Evolutionary conservation across 129 eudicot genomes (phyloP), one percentile per base, ranked within the genome.

Genomic region (Artemisia annua): DNA sequence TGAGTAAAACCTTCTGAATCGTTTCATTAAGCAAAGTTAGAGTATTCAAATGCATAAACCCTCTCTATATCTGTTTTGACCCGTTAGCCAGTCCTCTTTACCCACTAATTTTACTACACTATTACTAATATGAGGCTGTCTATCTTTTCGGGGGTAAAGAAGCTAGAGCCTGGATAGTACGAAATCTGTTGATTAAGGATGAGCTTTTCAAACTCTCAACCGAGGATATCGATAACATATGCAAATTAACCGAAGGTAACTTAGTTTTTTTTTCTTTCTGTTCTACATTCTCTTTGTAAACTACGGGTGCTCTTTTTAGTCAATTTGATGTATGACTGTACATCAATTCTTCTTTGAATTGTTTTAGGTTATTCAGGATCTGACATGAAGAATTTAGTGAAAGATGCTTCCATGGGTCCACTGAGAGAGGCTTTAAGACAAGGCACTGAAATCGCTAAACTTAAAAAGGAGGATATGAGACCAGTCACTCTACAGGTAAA

Each of bases 401-500:
- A 95, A 81, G 99, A 95, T 85, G 91, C 99, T 65, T 90, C 99
- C 28, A 95, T 90, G 99, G 99, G 99, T 65, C 99, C 99, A 20
- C 85, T 88, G n/a, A 88, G 99, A 73, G 97, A 39, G 46, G 46
- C 46, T 39, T 39, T 39, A 39, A 39, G 46, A 39, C 46, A 39
- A 39, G 46, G 46, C 11, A 39, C 46, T 2, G 46, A 39, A 39
- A 39, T 39, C 11, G 46, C 10, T 39, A 39, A 39, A 39, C 46
- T 39, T 39, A 39, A 39, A 39, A 39, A 39, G 46, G 46, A 39
- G 46, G 46, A 39, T 39, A 39, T 39, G 46, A 39, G 46, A 39
- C 46, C 46, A 39, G 46, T 39, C 46, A 8, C 46, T 39, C 46
- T 39, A 39, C 46, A 39, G 46, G 46, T 39, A 39, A 39, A 39